These are phyloP conservation scores for Trypanosomatidae sp. DNA, from an alignment of 208 protist genomes.

Conservation along the genomic window DNA sequence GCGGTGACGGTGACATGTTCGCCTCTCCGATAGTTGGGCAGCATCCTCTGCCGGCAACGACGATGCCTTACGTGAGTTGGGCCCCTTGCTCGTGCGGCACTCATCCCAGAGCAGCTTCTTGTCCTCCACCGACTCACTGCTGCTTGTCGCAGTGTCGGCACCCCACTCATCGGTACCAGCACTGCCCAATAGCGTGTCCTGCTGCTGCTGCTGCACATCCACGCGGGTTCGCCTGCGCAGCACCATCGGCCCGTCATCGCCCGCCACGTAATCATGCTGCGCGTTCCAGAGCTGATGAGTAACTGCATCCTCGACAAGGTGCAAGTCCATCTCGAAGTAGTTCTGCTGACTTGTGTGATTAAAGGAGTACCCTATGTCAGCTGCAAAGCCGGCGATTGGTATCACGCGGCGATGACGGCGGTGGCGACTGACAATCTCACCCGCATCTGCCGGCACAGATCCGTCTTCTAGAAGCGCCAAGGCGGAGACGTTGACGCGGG, in stretches of 20 bases:
- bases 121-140: background rate
- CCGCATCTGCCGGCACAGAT: background rate
- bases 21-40: background rate
- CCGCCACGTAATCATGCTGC: conserved; percentile 21
- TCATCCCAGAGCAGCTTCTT: background rate
- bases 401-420: conserved; percentile 39
- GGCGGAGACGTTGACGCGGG: background rate
- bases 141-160: background rate
- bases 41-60: background rate
- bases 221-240: conserved; percentile 10
- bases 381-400: conserved; percentile 59
- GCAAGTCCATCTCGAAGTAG: conserved; percentile 56
- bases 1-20: background rate
- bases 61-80: background rate
- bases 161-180: background rate
- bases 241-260: conserved; percentile 16
- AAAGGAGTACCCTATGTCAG: conserved; percentile 61
- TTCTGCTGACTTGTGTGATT: conserved; percentile 56
- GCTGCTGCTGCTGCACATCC: conserved; percentile 1
- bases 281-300: conserved; percentile 52
- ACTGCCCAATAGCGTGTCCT: background rate
- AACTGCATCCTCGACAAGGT: conserved; percentile 22
- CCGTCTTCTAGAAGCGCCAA: background rate
- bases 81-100: background rate
- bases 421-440: conserved; percentile 2